Conservation (phyloP, 1,284 basidiomycete species). For the Fistulinella cinereoalba region DNA sequence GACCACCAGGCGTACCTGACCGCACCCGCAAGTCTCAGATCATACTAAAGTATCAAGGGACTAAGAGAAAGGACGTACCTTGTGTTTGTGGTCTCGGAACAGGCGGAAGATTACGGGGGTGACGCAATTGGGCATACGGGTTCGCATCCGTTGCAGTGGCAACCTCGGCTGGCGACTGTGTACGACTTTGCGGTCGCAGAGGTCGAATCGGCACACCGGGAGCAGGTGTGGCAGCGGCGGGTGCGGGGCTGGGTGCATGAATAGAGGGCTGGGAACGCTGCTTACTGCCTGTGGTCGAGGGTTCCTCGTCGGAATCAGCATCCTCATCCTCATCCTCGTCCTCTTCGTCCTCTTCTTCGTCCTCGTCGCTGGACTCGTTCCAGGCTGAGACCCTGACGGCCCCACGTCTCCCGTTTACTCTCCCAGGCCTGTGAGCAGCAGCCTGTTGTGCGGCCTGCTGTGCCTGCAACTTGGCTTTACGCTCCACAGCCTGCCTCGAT, state of each 20-base stretch:
- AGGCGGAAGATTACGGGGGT: slow-evolving; percentile 43
- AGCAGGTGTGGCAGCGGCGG: slow-evolving; percentile 21
- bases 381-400: slow-evolving; percentile 49
- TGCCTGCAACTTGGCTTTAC: slow-evolving; percentile 78
- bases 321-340: slow-evolving; percentile 64
- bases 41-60: too few relatives aligned
- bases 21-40: slow-evolving; percentile 12
- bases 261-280: slow-evolving; percentile 24
- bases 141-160: slow-evolving; percentile 34
- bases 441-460: slow-evolving; percentile 77
- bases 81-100: slow-evolving; percentile 37
- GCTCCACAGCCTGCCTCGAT: slow-evolving; percentile 75
- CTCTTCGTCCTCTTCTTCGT: slow-evolving; percentile 75
- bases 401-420: slow-evolving; percentile 56
- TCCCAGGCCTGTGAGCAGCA: slow-evolving; percentile 69
- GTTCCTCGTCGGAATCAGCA: slow-evolving; percentile 59
- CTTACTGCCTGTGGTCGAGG: slow-evolving; percentile 35
- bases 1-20: slow-evolving; percentile 12
- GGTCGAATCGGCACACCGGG: slow-evolving; percentile 29
- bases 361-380: slow-evolving; percentile 76
- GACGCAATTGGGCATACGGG: slow-evolving; percentile 34
- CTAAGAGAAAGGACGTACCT: slow-evolving; percentile 25
- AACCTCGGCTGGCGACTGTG: slow-evolving; percentile 29
- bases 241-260: slow-evolving; percentile 20
- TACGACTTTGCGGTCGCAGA: slow-evolving; percentile 29